Evolutionary conservation across 441 rosid species (phyloP).

Genomic region (Syzygium malaccense): DNA sequence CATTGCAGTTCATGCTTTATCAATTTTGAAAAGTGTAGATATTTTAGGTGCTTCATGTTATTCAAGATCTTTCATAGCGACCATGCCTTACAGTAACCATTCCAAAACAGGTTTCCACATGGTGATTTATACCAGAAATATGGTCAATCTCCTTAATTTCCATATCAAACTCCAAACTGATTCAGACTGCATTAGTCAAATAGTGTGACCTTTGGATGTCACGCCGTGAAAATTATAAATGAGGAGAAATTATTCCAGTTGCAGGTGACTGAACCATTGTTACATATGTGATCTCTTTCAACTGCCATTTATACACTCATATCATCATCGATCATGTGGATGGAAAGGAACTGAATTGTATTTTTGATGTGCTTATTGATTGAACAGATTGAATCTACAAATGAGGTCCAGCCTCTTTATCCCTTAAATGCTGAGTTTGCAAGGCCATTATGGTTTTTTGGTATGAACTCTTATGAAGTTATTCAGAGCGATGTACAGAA

Average conservation of each 20-base stretch:
- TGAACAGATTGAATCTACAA: not conserved
- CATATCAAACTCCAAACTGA: not conserved
- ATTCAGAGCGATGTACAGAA: not conserved
- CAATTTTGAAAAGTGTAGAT: not conserved
- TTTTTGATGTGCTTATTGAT: not conserved
- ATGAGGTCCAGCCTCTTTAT: not conserved
- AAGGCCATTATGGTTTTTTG: not conserved
- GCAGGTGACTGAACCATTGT: not conserved
- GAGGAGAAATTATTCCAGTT: not conserved
- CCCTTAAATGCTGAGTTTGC: not conserved
- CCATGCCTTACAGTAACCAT: not conserved
- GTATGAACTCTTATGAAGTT: not conserved
- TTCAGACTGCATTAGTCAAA: not conserved
- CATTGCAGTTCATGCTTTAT: not conserved
- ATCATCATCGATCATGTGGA: not conserved
- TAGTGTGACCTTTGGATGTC: not conserved
- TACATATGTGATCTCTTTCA: not conserved
- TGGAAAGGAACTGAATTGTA: not conserved
- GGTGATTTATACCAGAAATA: not conserved
- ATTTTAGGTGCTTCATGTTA: not conserved
- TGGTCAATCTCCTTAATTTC: not conserved
- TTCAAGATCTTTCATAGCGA: not conserved
- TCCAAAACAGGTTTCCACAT: not conserved
- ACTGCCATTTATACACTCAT: not conserved
- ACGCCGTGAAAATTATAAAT: not conserved